These are phyloP conservation scores for Isatis tinctoria DNA, from an alignment of 345 rosid species.

Conservation along the genomic window DNA sequence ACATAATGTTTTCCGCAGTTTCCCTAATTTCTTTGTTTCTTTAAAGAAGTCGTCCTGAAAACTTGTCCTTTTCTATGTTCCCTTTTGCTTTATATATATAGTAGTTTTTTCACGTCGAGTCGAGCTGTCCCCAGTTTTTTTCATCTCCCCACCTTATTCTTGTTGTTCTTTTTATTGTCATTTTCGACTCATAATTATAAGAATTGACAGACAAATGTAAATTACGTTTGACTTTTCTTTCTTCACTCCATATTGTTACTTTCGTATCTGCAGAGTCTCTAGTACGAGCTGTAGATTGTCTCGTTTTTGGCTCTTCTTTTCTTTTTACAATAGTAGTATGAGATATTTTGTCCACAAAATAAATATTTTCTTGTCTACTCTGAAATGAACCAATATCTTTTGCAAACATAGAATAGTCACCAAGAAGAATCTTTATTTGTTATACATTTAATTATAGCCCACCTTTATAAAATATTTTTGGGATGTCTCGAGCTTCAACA, in stretches of 20 bases:
- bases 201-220: background rate
- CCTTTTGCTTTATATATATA: constrained; percentile 2
- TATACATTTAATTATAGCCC: background rate
- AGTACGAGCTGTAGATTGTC: too few relatives aligned
- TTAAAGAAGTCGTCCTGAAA: background rate
- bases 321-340: too few relatives aligned
- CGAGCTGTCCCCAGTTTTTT: background rate
- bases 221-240: background rate
- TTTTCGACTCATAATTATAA: constrained; percentile 14
- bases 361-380: background rate
- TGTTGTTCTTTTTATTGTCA: constrained; percentile 28
- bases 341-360: too few relatives aligned
- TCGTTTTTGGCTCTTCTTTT: background rate
- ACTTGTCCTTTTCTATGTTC: constrained; percentile 9
- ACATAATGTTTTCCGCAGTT: background rate
- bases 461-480: background rate
- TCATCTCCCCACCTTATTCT: constrained; percentile 20
- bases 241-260: background rate
- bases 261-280: too few relatives aligned
- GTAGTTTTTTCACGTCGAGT: constrained; percentile 1
- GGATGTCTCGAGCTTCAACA: constrained; percentile 3
- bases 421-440: background rate
- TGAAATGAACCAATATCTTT: background rate
- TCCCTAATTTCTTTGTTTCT: background rate
- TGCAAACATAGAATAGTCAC: background rate